Base-by-base conservation (phyloP, 257 asterid species). In the Euphrasia confusa region DNA sequence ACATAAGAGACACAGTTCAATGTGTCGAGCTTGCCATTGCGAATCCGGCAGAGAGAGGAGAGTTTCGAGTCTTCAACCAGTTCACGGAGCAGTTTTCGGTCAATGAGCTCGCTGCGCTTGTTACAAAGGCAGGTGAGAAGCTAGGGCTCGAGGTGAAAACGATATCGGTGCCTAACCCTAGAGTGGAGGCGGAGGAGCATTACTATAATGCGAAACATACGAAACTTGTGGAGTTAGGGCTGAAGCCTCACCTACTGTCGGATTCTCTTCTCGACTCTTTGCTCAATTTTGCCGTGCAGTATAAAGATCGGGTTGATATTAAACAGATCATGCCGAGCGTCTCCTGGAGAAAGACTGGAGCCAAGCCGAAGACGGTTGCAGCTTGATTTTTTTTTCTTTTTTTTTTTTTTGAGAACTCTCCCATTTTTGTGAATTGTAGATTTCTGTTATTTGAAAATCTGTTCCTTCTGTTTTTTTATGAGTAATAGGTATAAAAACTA, bases 111-210 rank as follows among this genome's bases (percentile, higher is more conserved):
- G 97, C 97, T 0, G 75, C 85, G 42, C 94, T 84, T 1, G 95
- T 92, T 48, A 89, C 93, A 9, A 89, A 82, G 68, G 97, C 96
- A 0, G 99, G 99, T 18, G 68, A 73, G 65, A 86, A 92, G 69
- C 93, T 92, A 5, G 97, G 99, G 28, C 74, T 92, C 44, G 90
- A 86, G 68, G 96, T 92, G 73, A 65, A 73, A 56, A 82, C 94
- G 10, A 57, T 72, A 64, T 83, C 95, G 0, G 91, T 92, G 11
- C 91, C 96, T 50, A 92, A 92, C 79, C 99, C 99, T 1, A 81
- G 99, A 68, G 99, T 92, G 48, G 97, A 92, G 75, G 96, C 95
- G 0, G 99, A 92, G 80, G 96, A 89, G 78, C 99, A 92, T 72
- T 92, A 89, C 77, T 92, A 92, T 70, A 92, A 89, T 10, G 95